These are phyloP conservation scores for Diplotaxis tenuifolia DNA, from an alignment of 345 rosid species.

Conservation along the genomic window DNA sequence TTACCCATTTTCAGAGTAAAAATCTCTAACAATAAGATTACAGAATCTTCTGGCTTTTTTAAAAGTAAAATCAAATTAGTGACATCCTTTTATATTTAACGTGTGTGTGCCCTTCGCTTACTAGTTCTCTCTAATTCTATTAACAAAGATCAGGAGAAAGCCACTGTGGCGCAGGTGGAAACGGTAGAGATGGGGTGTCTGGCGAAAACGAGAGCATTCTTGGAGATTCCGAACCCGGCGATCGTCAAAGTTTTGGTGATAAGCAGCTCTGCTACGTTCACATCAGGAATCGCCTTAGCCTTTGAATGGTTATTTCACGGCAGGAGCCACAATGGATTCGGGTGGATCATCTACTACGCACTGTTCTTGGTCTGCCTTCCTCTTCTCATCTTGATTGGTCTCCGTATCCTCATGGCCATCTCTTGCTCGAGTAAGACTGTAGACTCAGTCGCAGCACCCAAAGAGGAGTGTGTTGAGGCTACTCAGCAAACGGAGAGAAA, in stretches of 20 bases:
- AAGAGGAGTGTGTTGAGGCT: neutral
- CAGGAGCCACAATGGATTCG: conserved; percentile 18
- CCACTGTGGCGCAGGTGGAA: neutral
- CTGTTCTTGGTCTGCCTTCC: conserved; percentile 27
- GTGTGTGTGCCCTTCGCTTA: neutral
- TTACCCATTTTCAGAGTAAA: neutral
- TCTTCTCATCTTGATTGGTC: conserved; percentile 14
- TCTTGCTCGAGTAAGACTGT: conserved; percentile 9
- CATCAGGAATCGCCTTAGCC: conserved; percentile 26
- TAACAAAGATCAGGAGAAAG: neutral
- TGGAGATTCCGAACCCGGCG: conserved; percentile 20
- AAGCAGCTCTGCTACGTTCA: conserved; percentile 26
- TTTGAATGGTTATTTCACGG: conserved; percentile 35
- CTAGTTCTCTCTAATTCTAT: neutral
- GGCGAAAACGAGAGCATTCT: neutral
- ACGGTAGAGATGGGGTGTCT: neutral
- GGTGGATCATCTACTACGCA: conserved; percentile 31
- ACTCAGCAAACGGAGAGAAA: neutral
- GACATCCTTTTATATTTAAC: neutral
- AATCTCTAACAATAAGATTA: neutral
- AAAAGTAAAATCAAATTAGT: neutral
- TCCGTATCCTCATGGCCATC: conserved; percentile 4
- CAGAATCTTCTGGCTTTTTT: neutral
- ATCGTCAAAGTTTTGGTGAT: conserved; percentile 23
- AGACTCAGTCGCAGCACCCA: neutral